Conservation (phyloP, 2,329 filamentous ascomycete genomes). For the Emericellopsis atlantica region DNA sequence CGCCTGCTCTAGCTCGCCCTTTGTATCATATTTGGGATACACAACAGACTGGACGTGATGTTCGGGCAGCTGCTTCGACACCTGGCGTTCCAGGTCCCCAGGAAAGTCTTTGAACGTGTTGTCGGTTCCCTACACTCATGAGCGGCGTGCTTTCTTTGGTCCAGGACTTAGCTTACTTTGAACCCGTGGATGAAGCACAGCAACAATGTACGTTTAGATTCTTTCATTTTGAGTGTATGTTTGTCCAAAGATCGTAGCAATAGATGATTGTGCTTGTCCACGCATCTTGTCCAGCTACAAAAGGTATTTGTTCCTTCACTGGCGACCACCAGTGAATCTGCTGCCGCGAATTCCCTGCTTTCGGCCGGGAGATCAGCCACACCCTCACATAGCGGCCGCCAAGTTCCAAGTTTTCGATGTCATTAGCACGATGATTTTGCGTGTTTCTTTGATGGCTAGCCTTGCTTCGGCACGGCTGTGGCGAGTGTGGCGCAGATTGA, state of each 20-base stretch:
- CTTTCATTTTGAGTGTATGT: constrained; percentile 18
- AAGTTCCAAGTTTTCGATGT: neutral
- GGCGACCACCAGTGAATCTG: too few species aligned
- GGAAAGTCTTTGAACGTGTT: constrained; percentile 59
- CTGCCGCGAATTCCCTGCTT: too few species aligned
- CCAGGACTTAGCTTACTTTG: constrained; percentile 30
- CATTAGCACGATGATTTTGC: neutral
- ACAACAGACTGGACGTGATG: constrained; percentile 48
- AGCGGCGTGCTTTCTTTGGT: neutral
- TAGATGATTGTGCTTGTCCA: too few species aligned
- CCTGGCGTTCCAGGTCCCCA: constrained; percentile 42
- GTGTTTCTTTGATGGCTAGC: neutral
- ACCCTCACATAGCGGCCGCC: neutral
- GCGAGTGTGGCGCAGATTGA: neutral
- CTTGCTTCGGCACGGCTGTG: neutral
- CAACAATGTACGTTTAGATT: constrained; percentile 37
- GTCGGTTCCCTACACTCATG: constrained; percentile 43
- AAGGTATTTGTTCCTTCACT: too few species aligned
- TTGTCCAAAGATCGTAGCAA: neutral
- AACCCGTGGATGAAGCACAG: constrained; percentile 69
- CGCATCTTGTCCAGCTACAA: too few species aligned
- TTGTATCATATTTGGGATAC: constrained; percentile 63
- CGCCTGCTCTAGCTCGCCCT: constrained; percentile 47
- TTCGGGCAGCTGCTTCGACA: constrained; percentile 46
- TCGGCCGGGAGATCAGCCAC: neutral